Conservation (phyloP, 257 asterid species). For the Solanum gracilifrons region DNA sequence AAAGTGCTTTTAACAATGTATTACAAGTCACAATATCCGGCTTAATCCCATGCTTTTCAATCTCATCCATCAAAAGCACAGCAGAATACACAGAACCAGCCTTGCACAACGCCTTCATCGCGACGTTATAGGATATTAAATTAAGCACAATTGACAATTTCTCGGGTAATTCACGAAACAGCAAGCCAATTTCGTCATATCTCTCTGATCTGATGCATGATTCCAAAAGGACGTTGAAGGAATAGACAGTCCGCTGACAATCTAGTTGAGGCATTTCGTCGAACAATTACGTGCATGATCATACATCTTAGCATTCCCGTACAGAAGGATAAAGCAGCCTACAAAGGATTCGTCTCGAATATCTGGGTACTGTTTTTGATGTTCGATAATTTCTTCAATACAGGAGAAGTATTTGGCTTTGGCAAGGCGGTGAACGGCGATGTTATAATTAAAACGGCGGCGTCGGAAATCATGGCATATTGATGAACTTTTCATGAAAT, state of each 20-base stretch:
- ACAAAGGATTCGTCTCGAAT: conserved; percentile 16
- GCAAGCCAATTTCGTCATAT: conserved; percentile 12
- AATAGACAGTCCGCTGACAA: conserved; percentile 29
- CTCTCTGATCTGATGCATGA: conserved; percentile 23
- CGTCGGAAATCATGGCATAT: conserved; percentile 8
- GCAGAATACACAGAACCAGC: conserved; percentile 31
- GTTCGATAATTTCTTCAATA: conserved; percentile 19
- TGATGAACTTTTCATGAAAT: conserved; percentile 13
- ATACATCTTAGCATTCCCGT: conserved; percentile 32
- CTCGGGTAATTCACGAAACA: conserved; percentile 24
- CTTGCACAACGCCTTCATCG: conserved; percentile 27
- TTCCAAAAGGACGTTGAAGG: conserved; percentile 38
- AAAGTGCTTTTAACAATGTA: conserved; percentile 20
- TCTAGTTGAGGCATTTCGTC: conserved; percentile 44
- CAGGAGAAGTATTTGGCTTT: not conserved
- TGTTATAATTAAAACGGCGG: not conserved
- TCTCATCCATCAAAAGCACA: conserved; percentile 21
- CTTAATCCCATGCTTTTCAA: conserved; percentile 17
- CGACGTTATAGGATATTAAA: conserved; percentile 22
- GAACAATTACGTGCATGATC: conserved; percentile 39
- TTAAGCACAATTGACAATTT: conserved; percentile 29
- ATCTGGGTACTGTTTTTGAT: conserved; percentile 17
- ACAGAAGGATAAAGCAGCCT: conserved; percentile 18
- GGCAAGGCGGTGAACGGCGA: conserved; percentile 17
- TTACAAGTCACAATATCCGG: conserved; percentile 22